phyloP scores from a whole-genome alignment of 768 basidiomycete genomes.

The Hericium erinaceus region DNA sequence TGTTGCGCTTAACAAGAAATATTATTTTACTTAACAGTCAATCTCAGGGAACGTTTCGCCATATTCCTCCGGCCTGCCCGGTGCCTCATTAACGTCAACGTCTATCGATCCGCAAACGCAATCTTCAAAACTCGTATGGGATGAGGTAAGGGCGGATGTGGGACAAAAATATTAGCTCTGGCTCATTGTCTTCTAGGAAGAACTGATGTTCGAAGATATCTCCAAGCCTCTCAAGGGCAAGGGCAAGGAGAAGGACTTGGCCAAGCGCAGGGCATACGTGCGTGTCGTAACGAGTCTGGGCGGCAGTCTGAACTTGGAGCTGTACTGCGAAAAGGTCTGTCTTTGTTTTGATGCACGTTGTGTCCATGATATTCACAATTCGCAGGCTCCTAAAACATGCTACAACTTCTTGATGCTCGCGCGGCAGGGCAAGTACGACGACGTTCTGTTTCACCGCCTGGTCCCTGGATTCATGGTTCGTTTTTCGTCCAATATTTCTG shows the following conservation, averaged over 20 bases:
- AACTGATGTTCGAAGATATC: slow-evolving; percentile 96
- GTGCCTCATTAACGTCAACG: slow-evolving; percentile 91
- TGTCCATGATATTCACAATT: not conserved
- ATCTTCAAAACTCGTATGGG: slow-evolving; percentile 83
- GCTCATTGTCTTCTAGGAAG: slow-evolving; percentile 48
- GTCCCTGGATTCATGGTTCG: slow-evolving; percentile 93
- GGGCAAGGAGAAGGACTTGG: slow-evolving; percentile 88
- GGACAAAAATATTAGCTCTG: not conserved
- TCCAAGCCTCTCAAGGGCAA: slow-evolving; percentile 72
- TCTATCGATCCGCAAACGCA: slow-evolving; percentile 69
- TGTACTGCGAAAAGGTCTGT: slow-evolving; percentile 80
- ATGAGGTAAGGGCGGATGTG: slow-evolving; percentile 49
- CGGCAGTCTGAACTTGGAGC: slow-evolving; percentile 72
- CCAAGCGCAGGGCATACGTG: slow-evolving; percentile 88
- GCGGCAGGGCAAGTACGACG: slow-evolving; percentile 80
- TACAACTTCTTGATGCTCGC: slow-evolving; percentile 98
- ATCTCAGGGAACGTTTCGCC: slow-evolving; percentile 83
- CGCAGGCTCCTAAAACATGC: slow-evolving; percentile 91
- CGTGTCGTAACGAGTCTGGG: slow-evolving; percentile 92
- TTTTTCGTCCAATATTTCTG: not conserved
- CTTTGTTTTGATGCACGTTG: not conserved
- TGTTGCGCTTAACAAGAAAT: slow-evolving; percentile 3
- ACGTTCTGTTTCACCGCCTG: slow-evolving; percentile 83
- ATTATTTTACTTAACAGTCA: not conserved
- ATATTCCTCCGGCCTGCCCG: slow-evolving; percentile 81